These are phyloP conservation scores for Ustilago cynodontis DNA, from an alignment of 1,284 basidiomycete genomes.

Conservation along the genomic window DNA sequence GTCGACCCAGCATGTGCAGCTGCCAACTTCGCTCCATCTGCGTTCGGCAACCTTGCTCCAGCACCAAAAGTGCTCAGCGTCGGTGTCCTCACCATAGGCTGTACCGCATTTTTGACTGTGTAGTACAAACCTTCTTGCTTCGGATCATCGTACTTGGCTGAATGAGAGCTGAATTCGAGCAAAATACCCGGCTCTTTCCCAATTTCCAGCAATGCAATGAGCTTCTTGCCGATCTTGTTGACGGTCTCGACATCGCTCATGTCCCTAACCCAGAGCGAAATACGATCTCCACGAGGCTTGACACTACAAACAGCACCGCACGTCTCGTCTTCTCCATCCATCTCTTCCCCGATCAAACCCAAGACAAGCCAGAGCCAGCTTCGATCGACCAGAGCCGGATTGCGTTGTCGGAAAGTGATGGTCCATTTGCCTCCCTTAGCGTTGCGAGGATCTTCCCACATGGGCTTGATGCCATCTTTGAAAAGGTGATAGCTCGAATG, in stretches of 20 bases:
- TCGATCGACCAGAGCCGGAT: constrained; percentile 81
- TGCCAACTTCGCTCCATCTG: constrained; percentile 3
- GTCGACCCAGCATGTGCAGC: not conserved
- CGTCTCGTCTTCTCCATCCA: constrained; percentile 87
- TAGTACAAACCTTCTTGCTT: constrained; percentile 20
- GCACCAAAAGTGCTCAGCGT: constrained; percentile 11
- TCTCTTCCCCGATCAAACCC: constrained; percentile 88
- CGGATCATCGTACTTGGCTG: constrained; percentile 5
- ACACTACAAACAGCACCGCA: constrained; percentile 85
- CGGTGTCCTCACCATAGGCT: constrained; percentile 16
- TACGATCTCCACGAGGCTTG: constrained; percentile 86
- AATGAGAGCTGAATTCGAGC: constrained; percentile 50
- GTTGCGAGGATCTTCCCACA: constrained; percentile 96
- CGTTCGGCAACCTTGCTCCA: constrained; percentile 6
- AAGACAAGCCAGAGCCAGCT: constrained; percentile 92
- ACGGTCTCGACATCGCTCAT: constrained; percentile 85
- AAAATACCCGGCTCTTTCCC: constrained; percentile 36
- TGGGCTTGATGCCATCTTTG: constrained; percentile 86
- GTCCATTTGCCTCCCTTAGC: constrained; percentile 94
- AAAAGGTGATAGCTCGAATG: constrained; percentile 94
- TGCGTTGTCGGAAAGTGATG: constrained; percentile 83
- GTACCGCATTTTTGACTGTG: constrained; percentile 25
- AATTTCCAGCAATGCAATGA: constrained; percentile 44
- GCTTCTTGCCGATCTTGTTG: constrained; percentile 83
- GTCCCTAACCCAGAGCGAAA: constrained; percentile 86